Base-by-base conservation (phyloP, 139 green algal species). In the Nannochloris sp. region DNA sequence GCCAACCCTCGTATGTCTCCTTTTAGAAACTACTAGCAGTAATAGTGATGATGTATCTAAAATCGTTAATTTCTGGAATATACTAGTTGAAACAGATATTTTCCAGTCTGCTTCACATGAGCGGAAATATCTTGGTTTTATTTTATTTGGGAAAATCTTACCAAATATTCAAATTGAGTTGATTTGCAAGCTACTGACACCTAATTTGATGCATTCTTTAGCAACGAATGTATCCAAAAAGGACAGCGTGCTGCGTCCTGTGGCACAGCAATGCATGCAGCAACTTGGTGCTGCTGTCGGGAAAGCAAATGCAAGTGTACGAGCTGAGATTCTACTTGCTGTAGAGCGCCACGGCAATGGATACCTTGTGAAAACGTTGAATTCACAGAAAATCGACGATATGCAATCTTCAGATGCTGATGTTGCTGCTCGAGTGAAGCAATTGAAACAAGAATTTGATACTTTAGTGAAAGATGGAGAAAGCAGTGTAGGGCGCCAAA, bases 181-280 rank as follows among this genome's bases (percentile, higher is more conserved):
- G 9, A 12, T 12, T 59, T 59, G 9, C 9, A 9, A 23, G 9
- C 9, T 39, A 59, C 8, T 39, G 31, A 59, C 73, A 14, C 73
- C 67, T 7, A 42, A 31, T 33, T 77, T 92, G 47, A 54, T 87
- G 47, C 71, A 67, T 14, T 79, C 59, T 38, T 67, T 92, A n/a
- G 44, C 54, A 31, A 81, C 67, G 66, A 82, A 71, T 61, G 37
- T 86, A 12, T 35, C 30, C 2, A 72, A 82, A 45, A 9, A 30
- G 7, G 68, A 84, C 48, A 71, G 44, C 29, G 76, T 85, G 61
- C 79, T 95, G 55, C 81, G 91, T 64, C 56, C 82, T 23, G 39
- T 25, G 19, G 83, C 83, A 13, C 75, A 79, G 38, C 71, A 72
- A 24, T 77, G 74, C 46, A 65, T 87, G 73, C 76, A 74, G 15